Conservation (phyloP, 2,329 filamentous ascomycete genomes). For the Coniochaeta sp. region DNA sequence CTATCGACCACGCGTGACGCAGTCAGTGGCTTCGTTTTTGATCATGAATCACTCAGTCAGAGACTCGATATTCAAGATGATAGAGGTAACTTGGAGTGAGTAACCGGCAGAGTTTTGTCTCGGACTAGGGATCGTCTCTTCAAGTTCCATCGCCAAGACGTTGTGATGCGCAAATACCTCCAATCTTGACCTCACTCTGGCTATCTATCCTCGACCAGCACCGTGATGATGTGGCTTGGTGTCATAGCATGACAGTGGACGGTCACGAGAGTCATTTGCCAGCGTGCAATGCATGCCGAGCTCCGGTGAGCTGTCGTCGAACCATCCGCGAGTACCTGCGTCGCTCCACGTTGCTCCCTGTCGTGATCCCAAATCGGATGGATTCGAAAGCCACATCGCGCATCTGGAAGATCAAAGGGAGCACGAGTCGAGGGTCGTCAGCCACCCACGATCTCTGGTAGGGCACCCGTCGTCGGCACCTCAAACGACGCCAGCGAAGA, state of each 20-base stretch:
- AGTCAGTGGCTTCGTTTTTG: no score
- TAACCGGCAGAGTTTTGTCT: no score
- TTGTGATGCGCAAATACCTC: no score
- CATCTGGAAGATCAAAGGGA: not conserved
- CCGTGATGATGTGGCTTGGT: not conserved
- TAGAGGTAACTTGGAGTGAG: no score
- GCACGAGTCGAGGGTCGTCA: not conserved
- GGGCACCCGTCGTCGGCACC: not conserved
- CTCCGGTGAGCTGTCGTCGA: not conserved
- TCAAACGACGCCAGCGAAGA: not conserved
- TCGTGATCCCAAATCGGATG: not conserved
- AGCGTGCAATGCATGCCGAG: not conserved
- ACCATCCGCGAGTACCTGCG: not conserved
- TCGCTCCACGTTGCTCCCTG: not conserved
- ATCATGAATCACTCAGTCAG: no score
- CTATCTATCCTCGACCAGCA: no score
- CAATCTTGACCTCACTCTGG: no score
- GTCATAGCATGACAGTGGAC: not conserved
- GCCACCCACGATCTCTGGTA: not conserved
- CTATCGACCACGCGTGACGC: no score
- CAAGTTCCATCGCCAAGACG: no score
- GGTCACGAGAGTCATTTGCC: not conserved
- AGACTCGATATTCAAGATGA: no score
- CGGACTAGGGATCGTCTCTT: no score
- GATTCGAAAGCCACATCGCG: not conserved